Base-by-base conservation (phyloP, 768 basidiomycete species). In the Asterophora parasitica region DNA sequence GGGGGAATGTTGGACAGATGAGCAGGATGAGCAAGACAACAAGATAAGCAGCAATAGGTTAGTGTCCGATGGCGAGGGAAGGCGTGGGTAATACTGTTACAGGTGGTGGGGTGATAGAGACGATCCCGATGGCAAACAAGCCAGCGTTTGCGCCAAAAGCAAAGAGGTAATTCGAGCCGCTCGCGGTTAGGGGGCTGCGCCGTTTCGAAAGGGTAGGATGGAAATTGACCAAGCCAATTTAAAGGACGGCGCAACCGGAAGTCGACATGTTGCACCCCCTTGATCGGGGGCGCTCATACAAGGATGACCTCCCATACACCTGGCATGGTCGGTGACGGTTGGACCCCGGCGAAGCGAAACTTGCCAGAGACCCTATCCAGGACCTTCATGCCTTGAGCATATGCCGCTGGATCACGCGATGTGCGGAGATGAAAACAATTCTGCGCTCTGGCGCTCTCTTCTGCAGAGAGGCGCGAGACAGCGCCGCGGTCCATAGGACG, bases 351-450 rank as follows among this genome's bases (percentile, higher is more conserved):
- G 20, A 44, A 44, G 20, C 20, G 20, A 23, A 44, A 44, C 32
- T 26, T 44, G 20, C 32, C 32, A 15, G 31, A 44, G 16, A 44
- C 20, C 12, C 43, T 32, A 44, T 44, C 43, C 15, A 44, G 33
- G 33, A 9, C n/a, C 15, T 44, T 44, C 43, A 44, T 44, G 16
- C 43, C 43, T 35, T 44, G 32, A 23, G 33, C 16, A 44, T 44
- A 44, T 32, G 34, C 43, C 20, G 4, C n/a, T 4, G 43, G 43
- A 26, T 35, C 32, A 20, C 23, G 20, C 13, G 43, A 8, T 7
- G 43, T 44, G 23, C 43, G 43, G 16, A 8, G 23, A 44, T 44
- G 43, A 15, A 44, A 44, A 12, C 32, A 44, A 17, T 13, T 9
- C 33, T 44, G 31, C 20, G 43, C 43, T 7, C 32, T 35, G 7